Base-by-base conservation (phyloP, 2,329 filamentous ascomycete species). In the Mollisia scopiformis region DNA sequence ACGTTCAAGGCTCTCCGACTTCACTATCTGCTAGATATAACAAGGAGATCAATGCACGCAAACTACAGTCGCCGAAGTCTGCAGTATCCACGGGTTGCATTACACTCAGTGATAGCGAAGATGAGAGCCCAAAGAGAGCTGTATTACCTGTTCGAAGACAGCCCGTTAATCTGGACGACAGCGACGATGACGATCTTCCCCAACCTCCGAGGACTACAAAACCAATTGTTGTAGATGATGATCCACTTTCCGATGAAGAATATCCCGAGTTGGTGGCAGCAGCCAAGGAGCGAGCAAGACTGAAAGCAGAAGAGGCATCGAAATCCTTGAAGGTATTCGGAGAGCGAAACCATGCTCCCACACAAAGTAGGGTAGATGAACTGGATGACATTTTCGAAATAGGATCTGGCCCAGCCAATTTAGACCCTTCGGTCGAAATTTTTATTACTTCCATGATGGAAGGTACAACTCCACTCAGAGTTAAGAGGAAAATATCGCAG, bases 391-490 rank as follows among this genome's bases (percentile, higher is more conserved):
- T 67, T 10, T 67, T 67, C 27, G 56, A 57, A 11, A 54, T 28
- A 19, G 53, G 30, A 19, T 31, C 30, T 10, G 25, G 52, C 1
- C 41, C 23, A 6, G 35, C 35, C 13, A 54, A 65, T 19, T 55
- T 63, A 0, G 83, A 88, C 62, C 77, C 81, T 0, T 69, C 83
- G 13, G 80, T 91, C 41, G 78, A 84, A 58, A 84, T 94, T 25
- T 78, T 93, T 31, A 85, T 97, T 64, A 84, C 81, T 0, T 91
- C 93, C 0, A 75, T 79, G 2, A 82, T 97, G 6, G 79, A 83
- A 0, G 79, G 81, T 47, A 84, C 89, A 0, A 82, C 77, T 25
- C 76, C 84, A 8, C 72, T 92, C 30, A 78, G 91, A 37, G 82
- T 91, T 55, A 87, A 83, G 53, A 85, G 90, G 39, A 86, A 85